Percentiles rank a stretch among this genome's conserved stretches.
Evolutionary conservation across 768 basidiomycete species (phyloP).

Genomic region (Termitomyces heimii): DNA sequence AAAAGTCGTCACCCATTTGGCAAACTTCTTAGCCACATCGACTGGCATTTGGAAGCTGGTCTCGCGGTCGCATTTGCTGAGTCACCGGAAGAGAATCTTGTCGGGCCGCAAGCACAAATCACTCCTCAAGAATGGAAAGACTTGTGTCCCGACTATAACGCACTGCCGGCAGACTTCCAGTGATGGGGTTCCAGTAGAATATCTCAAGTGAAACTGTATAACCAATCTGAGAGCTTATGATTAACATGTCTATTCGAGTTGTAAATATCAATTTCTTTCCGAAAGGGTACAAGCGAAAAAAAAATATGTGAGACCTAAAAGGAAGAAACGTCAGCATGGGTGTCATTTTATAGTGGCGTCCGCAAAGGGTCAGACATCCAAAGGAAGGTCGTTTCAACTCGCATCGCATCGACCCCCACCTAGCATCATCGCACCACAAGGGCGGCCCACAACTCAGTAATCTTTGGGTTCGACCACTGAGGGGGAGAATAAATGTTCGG

Average conservation of each 20-base stretch:
- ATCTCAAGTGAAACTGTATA: background rate
- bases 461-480: conserved; percentile 68
- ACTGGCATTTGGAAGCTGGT: conserved; percentile 31
- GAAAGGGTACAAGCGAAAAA: too few species aligned
- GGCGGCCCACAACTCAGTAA: conserved; percentile 61
- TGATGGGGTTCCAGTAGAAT: conserved; percentile 5
- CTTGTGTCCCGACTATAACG: conserved; percentile 23
- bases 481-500: conserved; percentile 71
- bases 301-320: background rate
- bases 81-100: conserved; percentile 19
- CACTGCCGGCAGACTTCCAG: conserved; percentile 21
- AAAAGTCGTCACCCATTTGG: background rate
- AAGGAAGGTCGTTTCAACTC: conserved; percentile 76
- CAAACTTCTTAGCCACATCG: conserved; percentile 22
- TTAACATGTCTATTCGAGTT: background rate
- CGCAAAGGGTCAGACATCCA: conserved; percentile 70
- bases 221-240: background rate
- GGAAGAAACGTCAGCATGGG: background rate
- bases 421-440: conserved; percentile 65
- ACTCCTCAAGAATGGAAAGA: conserved; percentile 23
- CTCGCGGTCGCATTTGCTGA: conserved; percentile 29
- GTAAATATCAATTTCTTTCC: too few species aligned
- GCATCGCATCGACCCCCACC: conserved; percentile 73
- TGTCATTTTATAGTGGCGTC: background rate
- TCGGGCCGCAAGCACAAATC: conserved; percentile 24